Conservation (phyloP, 805 yeast species). For the Candida hispaniensis region DNA sequence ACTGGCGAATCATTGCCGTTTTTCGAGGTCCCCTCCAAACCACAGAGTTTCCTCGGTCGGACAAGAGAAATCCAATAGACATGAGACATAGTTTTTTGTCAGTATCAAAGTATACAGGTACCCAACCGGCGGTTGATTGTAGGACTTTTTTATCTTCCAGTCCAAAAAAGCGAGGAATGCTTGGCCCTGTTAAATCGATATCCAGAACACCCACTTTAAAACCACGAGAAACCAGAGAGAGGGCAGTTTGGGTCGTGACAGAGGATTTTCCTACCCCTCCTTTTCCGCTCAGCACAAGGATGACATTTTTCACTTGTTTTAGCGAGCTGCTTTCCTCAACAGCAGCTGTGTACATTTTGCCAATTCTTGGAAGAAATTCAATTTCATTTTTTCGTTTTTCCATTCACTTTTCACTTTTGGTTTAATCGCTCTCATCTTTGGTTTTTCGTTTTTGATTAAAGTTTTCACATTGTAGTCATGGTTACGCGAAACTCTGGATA, state of each 20-base stretch:
- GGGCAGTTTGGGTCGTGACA: constrained; percentile 85
- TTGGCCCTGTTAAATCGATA: constrained; percentile 93
- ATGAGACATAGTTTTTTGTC: constrained; percentile 50
- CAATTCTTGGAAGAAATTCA: too few relatives aligned
- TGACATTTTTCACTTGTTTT: constrained; percentile 56
- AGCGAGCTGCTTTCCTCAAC: constrained; percentile 26
- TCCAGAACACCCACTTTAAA: constrained; percentile 87
- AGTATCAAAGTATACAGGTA: constrained; percentile 57
- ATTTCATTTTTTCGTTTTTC: too few relatives aligned
- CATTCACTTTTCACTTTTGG: too few relatives aligned
- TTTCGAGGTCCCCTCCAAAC: constrained; percentile 99
- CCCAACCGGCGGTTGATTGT: constrained; percentile 81
- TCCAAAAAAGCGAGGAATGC: constrained; percentile 93
- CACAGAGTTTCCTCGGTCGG: constrained; percentile 77
- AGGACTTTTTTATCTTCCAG: constrained; percentile 68
- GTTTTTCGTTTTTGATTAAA: too few relatives aligned
- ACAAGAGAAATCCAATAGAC: constrained; percentile 80
- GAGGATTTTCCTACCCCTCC: constrained; percentile 98
- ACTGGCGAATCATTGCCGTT: constrained; percentile 94
- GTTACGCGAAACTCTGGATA: too few relatives aligned
- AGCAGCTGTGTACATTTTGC: constrained; percentile 15
- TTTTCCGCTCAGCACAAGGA: constrained; percentile 81
- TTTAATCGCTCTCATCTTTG: too few relatives aligned
- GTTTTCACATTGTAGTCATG: too few relatives aligned
- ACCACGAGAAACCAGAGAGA: constrained; percentile 62